Evolutionary conservation across 2,329 filamentous ascomycete genomes (phyloP), one percentile per base, ranked within the genome.

Genomic region (Hypoxylon sp.): DNA sequence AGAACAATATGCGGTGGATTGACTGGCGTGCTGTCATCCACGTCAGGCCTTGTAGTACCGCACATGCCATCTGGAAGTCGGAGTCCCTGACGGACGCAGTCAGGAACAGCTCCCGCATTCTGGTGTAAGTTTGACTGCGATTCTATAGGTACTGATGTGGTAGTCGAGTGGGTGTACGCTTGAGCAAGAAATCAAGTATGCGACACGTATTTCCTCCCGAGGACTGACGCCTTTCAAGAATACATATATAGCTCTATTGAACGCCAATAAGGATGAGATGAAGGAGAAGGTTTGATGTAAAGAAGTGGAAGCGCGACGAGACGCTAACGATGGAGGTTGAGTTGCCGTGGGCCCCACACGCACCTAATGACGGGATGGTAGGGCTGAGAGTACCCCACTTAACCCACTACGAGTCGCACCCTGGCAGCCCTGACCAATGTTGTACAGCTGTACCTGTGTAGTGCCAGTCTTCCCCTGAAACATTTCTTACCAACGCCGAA

Each of bases 51-150:
- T 85, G 81, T 5, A 90, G 76, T 8, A 90, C 79, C 1, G 83
- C 80, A 56, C 83, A 81, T 18, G 83, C 83, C 61, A 78, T 80
- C 50, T 78, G 75, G 33, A 85, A 79, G 69, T 87, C 84, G 42
- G 76, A 78, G 57, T 84, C 81, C 16, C 80, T 78, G 55, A 90
- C 80, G 46, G 82, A 74, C 8, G 84, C 82, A 3, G 85, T 85
- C 61, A 89, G 80, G 70, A 88, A 89, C 16, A 89, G 77, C 75
- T 89, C 86, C 72, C 87, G 83, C 85, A 88, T 88, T 36, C 14
- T 57, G 30, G 7, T 26, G 14, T 32, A 18, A n/a, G 18, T 12
- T 33, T 42, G 8, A 32, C 24, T 18, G 38, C 12, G n/a, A 33
- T 4, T 40, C 40, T 33, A 16, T n/a, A n/a, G n/a, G n/a, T 1